These are phyloP conservation scores for Dissophora ornata DNA, from an alignment of 192 early-diverging fungal genomes.

Conservation along the genomic window DNA sequence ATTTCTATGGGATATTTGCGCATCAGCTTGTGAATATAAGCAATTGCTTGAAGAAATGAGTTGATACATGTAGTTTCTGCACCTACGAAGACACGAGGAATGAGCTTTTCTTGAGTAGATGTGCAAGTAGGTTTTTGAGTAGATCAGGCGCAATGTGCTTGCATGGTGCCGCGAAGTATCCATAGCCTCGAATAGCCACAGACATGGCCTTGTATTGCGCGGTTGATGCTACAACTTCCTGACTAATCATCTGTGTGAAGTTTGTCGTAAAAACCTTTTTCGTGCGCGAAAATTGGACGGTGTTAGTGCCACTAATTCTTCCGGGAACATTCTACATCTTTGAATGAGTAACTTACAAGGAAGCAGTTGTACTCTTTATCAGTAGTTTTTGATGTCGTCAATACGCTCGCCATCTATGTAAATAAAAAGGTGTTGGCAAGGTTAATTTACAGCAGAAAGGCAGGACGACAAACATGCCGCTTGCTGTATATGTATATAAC, in stretches of 20 bases:
- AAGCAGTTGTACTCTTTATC: conserved; percentile 47
- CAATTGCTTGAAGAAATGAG: too few species aligned
- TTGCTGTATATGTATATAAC: too few species aligned
- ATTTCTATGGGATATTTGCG: conserved; percentile 33
- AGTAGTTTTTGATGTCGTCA: conserved; percentile 30
- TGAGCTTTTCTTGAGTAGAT: conserved; percentile 60
- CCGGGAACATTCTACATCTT: background rate
- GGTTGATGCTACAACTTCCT: conserved; percentile 20
- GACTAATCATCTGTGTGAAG: conserved; percentile 58
- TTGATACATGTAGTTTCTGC: background rate
- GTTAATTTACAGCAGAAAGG: too few species aligned
- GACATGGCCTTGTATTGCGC: conserved; percentile 63
- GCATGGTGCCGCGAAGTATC: conserved; percentile 72
- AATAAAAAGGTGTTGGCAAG: background rate
- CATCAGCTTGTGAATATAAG: background rate
- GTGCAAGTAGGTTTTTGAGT: conserved; percentile 56
- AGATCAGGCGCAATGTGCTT: conserved; percentile 58
- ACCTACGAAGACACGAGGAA: conserved; percentile 68
- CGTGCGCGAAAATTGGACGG: too few species aligned
- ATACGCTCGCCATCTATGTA: conserved; percentile 32
- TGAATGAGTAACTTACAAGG: conserved; percentile 15
- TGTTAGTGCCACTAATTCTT: too few species aligned
- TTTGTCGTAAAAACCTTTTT: conserved; percentile 66
- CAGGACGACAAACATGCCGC: too few species aligned
- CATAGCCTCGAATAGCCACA: conserved; percentile 75